Evolutionary conservation across 495 filamentous ascomycete species (phyloP), one percentile per base, ranked within the genome.

Genomic region (Xanthoparmelia taractica): DNA sequence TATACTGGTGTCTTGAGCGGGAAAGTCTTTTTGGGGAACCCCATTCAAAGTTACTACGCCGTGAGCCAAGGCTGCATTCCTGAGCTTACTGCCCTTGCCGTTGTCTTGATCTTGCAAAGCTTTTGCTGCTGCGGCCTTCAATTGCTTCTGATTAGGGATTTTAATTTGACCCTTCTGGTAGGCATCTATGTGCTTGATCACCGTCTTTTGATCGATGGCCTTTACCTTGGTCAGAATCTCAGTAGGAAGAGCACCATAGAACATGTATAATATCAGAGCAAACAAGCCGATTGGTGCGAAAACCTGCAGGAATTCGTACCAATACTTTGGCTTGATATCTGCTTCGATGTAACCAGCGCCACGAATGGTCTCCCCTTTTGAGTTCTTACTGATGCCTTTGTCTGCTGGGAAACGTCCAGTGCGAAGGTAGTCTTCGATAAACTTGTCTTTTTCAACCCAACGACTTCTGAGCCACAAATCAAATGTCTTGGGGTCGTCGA

Each of bases 371-470:
- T 68, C 66, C 47, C 66, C 54, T 52, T 71, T 54, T 20, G 50
- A 48, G 17, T 63, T 58, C 31, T 66, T 58, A 38, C 66, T 66
- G 25, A 55, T 63, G 8, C 72, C 76, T 13, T 75, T 68, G 60
- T 81, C 80, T 23, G 79, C 78, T 0, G 90, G 90, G 71, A 94
- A 91, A 33, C 82, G 78, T 1, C 88, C 89, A 29, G 84, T 87
- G 10, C 80, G 74, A 18, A 85, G 63, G 65, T 88, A 94, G 57
- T 84, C 72, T 65, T 93, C 89, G 43, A 94, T 76, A 36, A 93
- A 74, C 10, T 79, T 78, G 60, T 94, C 90, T 71, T 94, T 94
- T 70, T 94, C 90, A 47, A 81, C 79, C 90, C 90, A 94, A 31
- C 88, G 80, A 60, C 85, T 76, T 38, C 83, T 79, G 8, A 92